phyloP scores from a whole-genome alignment of 345 rosid genomes.

The Syzygium aromaticum region DNA sequence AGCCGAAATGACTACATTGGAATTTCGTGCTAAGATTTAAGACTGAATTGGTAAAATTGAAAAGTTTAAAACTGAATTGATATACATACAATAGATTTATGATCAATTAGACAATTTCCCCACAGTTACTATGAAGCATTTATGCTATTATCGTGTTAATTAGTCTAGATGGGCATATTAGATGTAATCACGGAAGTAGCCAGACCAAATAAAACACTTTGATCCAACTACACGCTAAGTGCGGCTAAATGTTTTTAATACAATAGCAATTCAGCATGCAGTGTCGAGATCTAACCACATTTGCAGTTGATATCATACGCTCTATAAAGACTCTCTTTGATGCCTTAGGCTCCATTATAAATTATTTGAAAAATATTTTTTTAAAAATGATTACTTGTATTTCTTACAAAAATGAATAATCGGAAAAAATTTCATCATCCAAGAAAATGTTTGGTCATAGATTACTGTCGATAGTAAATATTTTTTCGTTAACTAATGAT shows the following conservation, averaged over 20 bases:
- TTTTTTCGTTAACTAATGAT: too few relatives aligned
- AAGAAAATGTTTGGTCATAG: too few relatives aligned
- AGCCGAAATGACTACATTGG: not conserved
- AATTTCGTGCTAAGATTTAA: not conserved
- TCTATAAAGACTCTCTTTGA: not conserved
- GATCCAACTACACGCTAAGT: not conserved
- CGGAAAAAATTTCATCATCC: too few relatives aligned
- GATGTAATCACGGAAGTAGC: not conserved
- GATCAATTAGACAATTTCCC: not conserved
- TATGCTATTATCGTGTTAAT: not conserved
- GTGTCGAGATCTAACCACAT: not conserved
- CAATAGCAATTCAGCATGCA: not conserved
- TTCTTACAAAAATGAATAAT: too few relatives aligned
- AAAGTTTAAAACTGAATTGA: not conserved
- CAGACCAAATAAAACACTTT: not conserved
- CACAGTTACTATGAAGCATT: not conserved
- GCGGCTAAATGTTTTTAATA: not conserved
- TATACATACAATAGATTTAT: not conserved
- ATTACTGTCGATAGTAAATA: too few relatives aligned
- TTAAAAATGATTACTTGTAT: too few relatives aligned
- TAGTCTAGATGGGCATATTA: not conserved
- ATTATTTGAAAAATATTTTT: too few relatives aligned
- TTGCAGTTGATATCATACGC: not conserved
- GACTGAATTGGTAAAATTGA: not conserved
- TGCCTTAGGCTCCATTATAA: not conserved